Conservation (phyloP, 768 basidiomycete genomes). For the Hysterangium stoloniferum region DNA sequence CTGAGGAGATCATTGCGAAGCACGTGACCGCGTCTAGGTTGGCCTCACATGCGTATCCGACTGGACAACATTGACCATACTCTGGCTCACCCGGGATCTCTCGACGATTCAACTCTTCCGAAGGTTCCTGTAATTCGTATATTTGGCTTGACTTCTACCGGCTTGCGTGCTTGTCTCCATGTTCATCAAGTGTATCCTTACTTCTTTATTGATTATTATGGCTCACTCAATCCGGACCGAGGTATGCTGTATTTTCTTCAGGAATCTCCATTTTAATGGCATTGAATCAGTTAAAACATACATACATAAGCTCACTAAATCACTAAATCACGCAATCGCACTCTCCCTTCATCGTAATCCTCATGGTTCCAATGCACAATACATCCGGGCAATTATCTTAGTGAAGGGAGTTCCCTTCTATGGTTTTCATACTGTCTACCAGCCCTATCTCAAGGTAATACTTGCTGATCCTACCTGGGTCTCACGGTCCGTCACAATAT, state of each 20-base stretch:
- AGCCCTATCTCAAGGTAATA: conserved; percentile 84
- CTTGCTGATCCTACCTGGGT: conserved; percentile 63
- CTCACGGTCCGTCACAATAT: conserved; percentile 62
- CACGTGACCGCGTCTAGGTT: not conserved
- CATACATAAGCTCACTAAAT: conserved; percentile 57
- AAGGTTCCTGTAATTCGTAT: conserved; percentile 78
- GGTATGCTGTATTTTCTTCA: conserved; percentile 40
- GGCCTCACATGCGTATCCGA: conserved; percentile 32
- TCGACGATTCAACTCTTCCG: conserved; percentile 56
- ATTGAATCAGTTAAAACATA: conserved; percentile 56
- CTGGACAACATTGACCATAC: conserved; percentile 59
- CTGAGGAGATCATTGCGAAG: not conserved
- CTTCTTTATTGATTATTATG: conserved; percentile 79
- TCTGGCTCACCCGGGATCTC: conserved; percentile 46
- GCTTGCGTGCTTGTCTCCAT: conserved; percentile 78
- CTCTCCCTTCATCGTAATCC: conserved; percentile 73
- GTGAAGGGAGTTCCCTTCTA: conserved; percentile 97
- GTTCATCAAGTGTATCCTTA: conserved; percentile 94
- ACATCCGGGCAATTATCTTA: conserved; percentile 67
- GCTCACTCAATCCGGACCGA: conserved; percentile 50
- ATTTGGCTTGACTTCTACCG: conserved; percentile 73
- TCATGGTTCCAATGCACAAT: conserved; percentile 45
- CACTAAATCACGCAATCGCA: conserved; percentile 82
- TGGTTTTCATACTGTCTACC: conserved; percentile 80
- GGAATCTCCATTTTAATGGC: not conserved